Evolutionary conservation across 192 early-diverging fungal genomes (phyloP).

Genomic region (Backusella macrospora): DNA sequence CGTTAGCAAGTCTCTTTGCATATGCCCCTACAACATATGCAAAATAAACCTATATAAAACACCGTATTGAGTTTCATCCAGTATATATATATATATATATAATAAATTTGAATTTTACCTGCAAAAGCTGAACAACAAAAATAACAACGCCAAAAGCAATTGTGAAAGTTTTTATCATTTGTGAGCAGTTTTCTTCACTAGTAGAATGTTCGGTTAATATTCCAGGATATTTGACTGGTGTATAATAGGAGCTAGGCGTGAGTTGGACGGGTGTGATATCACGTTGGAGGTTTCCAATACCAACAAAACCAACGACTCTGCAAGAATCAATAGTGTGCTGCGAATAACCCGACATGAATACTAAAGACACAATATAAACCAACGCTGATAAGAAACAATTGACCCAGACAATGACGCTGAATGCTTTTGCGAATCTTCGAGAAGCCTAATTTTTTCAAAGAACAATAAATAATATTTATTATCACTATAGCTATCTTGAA

Average conservation of each 20-base stretch:
- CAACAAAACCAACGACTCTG: slow-evolving; percentile 31
- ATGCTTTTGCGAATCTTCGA: slow-evolving; percentile 41
- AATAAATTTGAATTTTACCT: slow-evolving; percentile 27
- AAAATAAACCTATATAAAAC: slow-evolving; percentile 38
- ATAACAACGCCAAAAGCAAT: slow-evolving; percentile 35
- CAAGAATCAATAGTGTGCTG: slow-evolving; percentile 31
- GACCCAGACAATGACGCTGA: slow-evolving; percentile 38
- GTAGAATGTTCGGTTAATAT: slow-evolving; percentile 31
- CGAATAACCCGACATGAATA: slow-evolving; percentile 31
- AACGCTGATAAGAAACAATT: slow-evolving; percentile 35
- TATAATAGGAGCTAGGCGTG: slow-evolving; percentile 27
- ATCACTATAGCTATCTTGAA: not conserved
- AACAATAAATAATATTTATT: not conserved
- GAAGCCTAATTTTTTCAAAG: slow-evolving; percentile 24
- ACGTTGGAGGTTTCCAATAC: slow-evolving; percentile 26
- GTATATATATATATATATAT: not conserved
- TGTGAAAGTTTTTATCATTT: slow-evolving; percentile 23
- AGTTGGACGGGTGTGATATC: slow-evolving; percentile 19
- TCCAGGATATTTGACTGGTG: slow-evolving; percentile 38
- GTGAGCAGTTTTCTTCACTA: slow-evolving; percentile 17
- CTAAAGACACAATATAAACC: slow-evolving; percentile 33
- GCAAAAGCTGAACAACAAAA: slow-evolving; percentile 33
- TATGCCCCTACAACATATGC: slow-evolving; percentile 38
- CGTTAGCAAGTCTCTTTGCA: slow-evolving; percentile 31
- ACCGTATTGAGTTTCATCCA: not conserved